Evolutionary conservation across 345 rosid genomes (phyloP).

Genomic region (Heritiera littoralis): DNA sequence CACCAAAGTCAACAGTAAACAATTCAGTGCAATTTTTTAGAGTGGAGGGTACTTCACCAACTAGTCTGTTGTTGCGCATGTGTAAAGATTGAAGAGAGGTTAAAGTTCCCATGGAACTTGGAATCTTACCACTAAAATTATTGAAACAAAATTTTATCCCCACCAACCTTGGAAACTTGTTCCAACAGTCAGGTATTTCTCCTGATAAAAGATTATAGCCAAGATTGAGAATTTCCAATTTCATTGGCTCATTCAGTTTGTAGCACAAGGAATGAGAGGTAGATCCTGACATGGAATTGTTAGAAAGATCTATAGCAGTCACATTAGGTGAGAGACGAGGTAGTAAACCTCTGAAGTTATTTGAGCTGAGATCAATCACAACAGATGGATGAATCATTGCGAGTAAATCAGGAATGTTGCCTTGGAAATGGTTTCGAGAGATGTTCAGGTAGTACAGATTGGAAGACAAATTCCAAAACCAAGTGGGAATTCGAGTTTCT

Average conservation of each 20-base stretch:
- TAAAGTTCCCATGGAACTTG: slow-evolving; percentile 18
- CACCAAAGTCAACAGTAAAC: slow-evolving; percentile 10
- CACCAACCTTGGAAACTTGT: background rate
- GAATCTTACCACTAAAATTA: slow-evolving; percentile 21
- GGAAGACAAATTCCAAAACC: slow-evolving; percentile 23
- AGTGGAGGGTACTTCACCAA: slow-evolving; percentile 20
- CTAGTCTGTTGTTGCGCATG: slow-evolving; percentile 16
- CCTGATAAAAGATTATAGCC: slow-evolving; percentile 15
- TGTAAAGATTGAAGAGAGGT: slow-evolving; percentile 10
- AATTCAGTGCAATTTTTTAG: slow-evolving; percentile 7
- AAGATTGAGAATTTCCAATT: slow-evolving; percentile 24
- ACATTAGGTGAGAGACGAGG: slow-evolving; percentile 19
- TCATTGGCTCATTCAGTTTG: background rate
- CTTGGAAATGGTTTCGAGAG: slow-evolving; percentile 29
- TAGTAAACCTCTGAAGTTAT: slow-evolving; percentile 27
- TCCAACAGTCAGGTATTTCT: slow-evolving; percentile 19
- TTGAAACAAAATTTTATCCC: slow-evolving; percentile 22
- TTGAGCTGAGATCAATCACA: slow-evolving; percentile 30
- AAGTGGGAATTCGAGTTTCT: background rate
- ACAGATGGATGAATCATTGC: background rate
- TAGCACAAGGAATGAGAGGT: slow-evolving; percentile 16
- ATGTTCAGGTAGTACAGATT: slow-evolving; percentile 18
- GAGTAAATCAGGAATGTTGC: slow-evolving; percentile 25
- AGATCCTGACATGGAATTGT: slow-evolving; percentile 28
- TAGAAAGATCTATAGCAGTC: slow-evolving; percentile 26